Base-by-base conservation (phyloP, 2,329 filamentous ascomycete genomes). In the Neonectria magnoliae region DNA sequence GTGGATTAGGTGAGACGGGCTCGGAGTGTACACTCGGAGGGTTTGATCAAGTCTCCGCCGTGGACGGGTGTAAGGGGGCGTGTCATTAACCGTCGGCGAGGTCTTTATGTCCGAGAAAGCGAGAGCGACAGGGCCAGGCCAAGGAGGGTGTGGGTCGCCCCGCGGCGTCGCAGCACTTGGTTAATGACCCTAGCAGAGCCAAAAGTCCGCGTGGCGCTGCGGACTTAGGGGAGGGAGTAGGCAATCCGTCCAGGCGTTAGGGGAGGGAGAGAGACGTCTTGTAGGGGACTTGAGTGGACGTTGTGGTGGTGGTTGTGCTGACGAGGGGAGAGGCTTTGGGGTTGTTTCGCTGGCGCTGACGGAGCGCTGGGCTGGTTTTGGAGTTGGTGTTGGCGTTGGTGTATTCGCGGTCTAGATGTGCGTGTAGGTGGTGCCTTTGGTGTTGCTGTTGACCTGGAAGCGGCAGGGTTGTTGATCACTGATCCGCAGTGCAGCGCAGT, bases 61-160 rank as follows among this genome's bases (percentile, higher is more conserved):
- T 52, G 54, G 48, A 50, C 57, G 60, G 65, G 54, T 33, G 48
- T 48, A 25, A 42, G n/a, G 59, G 62, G 61, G 67, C 25, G 67
- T 74, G 71, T 9, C 22, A 54, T 63, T 73, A 77, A 66, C 61
- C 52, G 71, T 79, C 77, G 77, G 78, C 74, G 69, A 73, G 72
- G 71, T 79, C 69, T 76, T 79, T 81, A 80, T 81, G 78, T 81
- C 79, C 79, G 79, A 81, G 77, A 71, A 68, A 63, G 74, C 74
- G 74, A 76, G 73, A 62, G 66, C 54, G 65, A 64, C 59, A 56
- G 51, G 58, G 57, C 60, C 60, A 66, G 71, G 68, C 51, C 48
- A 31, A 50, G 57, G 60, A 50, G 38, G 54, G 68, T 71, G 62
- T 71, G 68, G 68, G 67, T 64, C 60, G 68, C 65, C 63, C 68